Evolutionary conservation across 805 yeast species (phyloP).

Genomic region (Starmerella apicola): DNA sequence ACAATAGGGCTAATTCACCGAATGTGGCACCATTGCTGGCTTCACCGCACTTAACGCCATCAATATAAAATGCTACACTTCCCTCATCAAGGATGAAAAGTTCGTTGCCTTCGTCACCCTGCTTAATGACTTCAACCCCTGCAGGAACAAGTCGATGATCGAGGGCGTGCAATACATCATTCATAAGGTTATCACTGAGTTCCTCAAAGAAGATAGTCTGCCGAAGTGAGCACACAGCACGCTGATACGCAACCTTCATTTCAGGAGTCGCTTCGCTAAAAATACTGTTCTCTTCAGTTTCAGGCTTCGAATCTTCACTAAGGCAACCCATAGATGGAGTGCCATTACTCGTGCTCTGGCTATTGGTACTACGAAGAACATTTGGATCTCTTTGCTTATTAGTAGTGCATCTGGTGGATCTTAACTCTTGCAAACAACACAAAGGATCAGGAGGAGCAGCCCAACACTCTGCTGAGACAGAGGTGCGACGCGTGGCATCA

Average conservation of each 20-base stretch:
- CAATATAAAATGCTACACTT: slow-evolving; percentile 64
- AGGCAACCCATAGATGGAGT: neutral
- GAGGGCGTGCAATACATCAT: slow-evolving; percentile 71
- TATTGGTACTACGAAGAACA: neutral
- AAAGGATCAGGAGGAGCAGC: neutral
- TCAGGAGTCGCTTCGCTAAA: neutral
- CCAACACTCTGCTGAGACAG: slow-evolving; percentile 65
- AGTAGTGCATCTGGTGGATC: neutral
- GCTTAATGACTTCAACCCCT: slow-evolving; percentile 60
- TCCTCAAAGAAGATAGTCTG: slow-evolving; percentile 77
- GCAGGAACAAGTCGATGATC: slow-evolving; percentile 52
- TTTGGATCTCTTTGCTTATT: too few relatives aligned
- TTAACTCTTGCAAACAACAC: neutral
- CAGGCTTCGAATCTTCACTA: neutral
- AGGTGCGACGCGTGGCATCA: slow-evolving; percentile 56
- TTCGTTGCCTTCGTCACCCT: slow-evolving; percentile 91
- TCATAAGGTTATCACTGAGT: slow-evolving; percentile 64
- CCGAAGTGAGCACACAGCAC: slow-evolving; percentile 40
- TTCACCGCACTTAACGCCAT: slow-evolving; percentile 55
- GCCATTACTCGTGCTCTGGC: neutral
- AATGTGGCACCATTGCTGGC: slow-evolving; percentile 83
- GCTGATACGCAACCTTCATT: neutral
- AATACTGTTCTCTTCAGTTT: neutral
- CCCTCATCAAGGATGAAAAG: slow-evolving; percentile 82
- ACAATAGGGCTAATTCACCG: slow-evolving; percentile 96